Percentiles rank a stretch among this genome's conserved stretches.
Conservation (phyloP, 202 grass and related monocot genomes). For the Panicum hallii region DNA sequence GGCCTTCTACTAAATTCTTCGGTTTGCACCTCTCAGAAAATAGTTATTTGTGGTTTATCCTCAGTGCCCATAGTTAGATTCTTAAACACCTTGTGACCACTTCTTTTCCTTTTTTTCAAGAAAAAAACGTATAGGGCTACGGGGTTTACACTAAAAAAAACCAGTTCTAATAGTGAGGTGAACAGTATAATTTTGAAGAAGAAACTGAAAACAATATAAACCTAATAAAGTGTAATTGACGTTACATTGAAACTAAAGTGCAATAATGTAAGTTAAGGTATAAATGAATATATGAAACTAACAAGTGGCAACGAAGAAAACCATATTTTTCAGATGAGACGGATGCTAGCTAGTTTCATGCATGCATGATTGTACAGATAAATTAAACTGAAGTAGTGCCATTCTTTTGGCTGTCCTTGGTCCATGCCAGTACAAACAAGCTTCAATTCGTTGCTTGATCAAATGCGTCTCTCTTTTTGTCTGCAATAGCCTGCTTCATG, state of each 20-base stretch:
- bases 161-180: too few relatives aligned
- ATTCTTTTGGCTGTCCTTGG: slow-evolving; percentile 43
- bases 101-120: too few relatives aligned
- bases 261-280: too few relatives aligned
- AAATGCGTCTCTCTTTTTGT: slow-evolving; percentile 49
- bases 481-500: slow-evolving; percentile 5
- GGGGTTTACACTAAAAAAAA: too few relatives aligned
- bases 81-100: too few relatives aligned
- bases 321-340: slow-evolving; percentile 26
- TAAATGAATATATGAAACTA: too few relatives aligned
- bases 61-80: neutral
- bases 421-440: slow-evolving; percentile 39
- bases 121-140: too few relatives aligned
- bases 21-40: neutral
- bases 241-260: too few relatives aligned
- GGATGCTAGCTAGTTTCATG: neutral
- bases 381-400: neutral
- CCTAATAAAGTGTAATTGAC: too few relatives aligned
- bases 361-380: too few relatives aligned
- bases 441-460: slow-evolving; percentile 46
- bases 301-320: neutral
- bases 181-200: too few relatives aligned
- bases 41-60: neutral
- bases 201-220: too few relatives aligned
- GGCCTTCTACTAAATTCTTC: neutral